Conservation (phyloP, 2,329 filamentous ascomycete genomes). For the Elsinoe perseae region DNA sequence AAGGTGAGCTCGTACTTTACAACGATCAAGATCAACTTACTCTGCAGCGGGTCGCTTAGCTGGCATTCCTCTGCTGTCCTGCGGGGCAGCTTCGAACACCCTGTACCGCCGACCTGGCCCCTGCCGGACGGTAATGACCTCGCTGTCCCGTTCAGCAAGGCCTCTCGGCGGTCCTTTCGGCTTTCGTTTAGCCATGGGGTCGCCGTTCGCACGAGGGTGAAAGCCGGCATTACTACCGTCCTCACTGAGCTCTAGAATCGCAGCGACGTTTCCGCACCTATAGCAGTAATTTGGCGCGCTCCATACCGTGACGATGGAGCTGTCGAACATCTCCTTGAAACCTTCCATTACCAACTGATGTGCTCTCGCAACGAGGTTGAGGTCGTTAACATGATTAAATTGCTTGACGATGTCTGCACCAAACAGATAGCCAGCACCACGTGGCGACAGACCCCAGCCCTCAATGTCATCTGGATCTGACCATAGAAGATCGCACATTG, state of each 20-base stretch:
- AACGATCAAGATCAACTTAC: slow-evolving; percentile 43
- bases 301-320: slow-evolving; percentile 94
- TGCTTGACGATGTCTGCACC: slow-evolving; percentile 90
- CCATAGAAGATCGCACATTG: slow-evolving; percentile 98
- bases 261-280: slow-evolving; percentile 58
- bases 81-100: slow-evolving; percentile 92
- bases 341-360: slow-evolving; percentile 99
- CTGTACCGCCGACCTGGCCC: slow-evolving; percentile 85
- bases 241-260: slow-evolving; percentile 85
- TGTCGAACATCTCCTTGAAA: slow-evolving; percentile 98
- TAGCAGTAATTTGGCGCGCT: slow-evolving; percentile 69
- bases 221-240: slow-evolving; percentile 54
- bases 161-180: slow-evolving; percentile 32
- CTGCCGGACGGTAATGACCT: slow-evolving; percentile 23
- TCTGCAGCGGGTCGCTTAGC: slow-evolving; percentile 97
- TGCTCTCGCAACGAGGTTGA: slow-evolving; percentile 84
- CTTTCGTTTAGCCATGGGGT: slow-evolving; percentile 43
- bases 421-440: slow-evolving; percentile 91
- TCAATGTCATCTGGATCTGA: slow-evolving; percentile 97
- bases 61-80: slow-evolving; percentile 94
- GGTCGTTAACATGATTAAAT: slow-evolving; percentile 91
- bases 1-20: not conserved
- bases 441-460: slow-evolving; percentile 89
- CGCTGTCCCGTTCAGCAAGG: slow-evolving; percentile 34
- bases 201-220: slow-evolving; percentile 56